A percentile compares a stretch with the other conserved stretches of the same genome.
These are phyloP conservation scores for Gentiana straminea DNA, from an alignment of 257 asterid species.

Conservation along the genomic window DNA sequence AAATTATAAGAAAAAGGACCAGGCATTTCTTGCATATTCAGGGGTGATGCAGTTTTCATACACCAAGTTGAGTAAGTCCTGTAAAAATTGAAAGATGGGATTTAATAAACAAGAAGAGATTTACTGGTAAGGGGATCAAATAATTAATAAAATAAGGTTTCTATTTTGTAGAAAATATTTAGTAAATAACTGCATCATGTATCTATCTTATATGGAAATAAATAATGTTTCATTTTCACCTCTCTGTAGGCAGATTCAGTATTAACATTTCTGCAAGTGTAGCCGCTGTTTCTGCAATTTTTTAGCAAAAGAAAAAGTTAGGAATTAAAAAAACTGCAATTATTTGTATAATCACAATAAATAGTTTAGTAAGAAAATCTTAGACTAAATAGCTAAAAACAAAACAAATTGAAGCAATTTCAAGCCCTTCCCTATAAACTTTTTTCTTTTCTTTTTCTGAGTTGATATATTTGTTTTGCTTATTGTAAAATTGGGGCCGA, in stretches of 20 bases:
- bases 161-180: no score
- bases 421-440: no score
- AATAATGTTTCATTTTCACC: neutral
- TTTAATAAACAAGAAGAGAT: no score
- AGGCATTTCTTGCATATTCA: neutral
- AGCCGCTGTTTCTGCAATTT: neutral
- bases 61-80: neutral
- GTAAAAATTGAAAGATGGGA: neutral
- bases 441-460: no score
- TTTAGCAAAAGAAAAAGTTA: neutral
- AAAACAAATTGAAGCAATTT: no score
- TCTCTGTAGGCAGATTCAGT: neutral
- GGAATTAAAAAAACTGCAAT: neutral
- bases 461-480: no score
- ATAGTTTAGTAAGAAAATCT: no score
- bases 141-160: no score
- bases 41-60: neutral
- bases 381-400: no score
- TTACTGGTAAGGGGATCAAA: no score
- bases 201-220: no score
- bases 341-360: neutral
- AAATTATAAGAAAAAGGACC: neutral
- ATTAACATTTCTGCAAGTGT: neutral
- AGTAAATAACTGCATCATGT: neutral
- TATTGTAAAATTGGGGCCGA: no score